These are phyloP conservation scores for Centaurea solstitialis DNA, from an alignment of 129 eudicot species.

Conservation along the genomic window DNA sequence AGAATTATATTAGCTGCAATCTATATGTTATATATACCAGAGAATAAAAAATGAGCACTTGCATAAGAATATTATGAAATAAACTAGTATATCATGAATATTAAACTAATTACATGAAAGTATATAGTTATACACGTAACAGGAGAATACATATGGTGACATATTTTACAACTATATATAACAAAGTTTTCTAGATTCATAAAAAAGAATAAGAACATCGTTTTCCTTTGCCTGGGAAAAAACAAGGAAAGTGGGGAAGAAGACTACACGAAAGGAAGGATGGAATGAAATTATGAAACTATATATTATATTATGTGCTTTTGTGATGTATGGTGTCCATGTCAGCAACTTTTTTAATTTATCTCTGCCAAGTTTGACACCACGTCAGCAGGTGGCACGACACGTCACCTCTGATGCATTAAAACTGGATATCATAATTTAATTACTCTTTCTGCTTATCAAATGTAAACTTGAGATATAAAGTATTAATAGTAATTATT, in stretches of 20 bases:
- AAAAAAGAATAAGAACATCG: neutral
- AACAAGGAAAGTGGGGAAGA: neutral
- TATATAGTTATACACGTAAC: no score
- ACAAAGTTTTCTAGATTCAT: neutral
- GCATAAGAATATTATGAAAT: no score
- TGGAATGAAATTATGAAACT: neutral
- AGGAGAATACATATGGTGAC: neutral
- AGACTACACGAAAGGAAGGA: neutral
- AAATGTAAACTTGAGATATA: neutral
- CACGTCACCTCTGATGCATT: constrained; percentile 19
- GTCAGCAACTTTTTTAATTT: neutral
- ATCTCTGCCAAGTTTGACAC: constrained; percentile 1
- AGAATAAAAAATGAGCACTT: no score
- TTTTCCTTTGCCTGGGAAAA: neutral
- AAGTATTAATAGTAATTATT: no score
- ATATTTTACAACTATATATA: neutral
- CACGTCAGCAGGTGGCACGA: neutral
- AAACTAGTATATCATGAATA: neutral
- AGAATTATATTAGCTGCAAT: no score
- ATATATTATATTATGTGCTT: no score
- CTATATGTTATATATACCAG: no score
- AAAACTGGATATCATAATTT: neutral
- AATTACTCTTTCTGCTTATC: neutral
- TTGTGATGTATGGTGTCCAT: constrained; percentile 2
- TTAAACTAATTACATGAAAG: neutral